A percentile compares a stretch with the other conserved stretches of the same genome.
phyloP scores from a whole-genome alignment of 371 early-diverging fungal species.

The Mucor mucedo region DNA sequence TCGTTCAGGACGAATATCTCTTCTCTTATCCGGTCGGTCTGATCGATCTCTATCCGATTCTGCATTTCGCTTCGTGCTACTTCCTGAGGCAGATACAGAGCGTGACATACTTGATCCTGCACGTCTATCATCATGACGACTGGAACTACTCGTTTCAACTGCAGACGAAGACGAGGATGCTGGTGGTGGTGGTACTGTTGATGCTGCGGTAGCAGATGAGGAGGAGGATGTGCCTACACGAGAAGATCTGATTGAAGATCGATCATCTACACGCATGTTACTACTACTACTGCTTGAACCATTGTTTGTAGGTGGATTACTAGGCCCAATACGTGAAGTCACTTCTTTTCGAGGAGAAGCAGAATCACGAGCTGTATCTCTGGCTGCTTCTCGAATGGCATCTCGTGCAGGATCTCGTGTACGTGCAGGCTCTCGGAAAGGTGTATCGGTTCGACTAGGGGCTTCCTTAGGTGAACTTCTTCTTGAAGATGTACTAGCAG shows the following conservation, averaged over 20 bases:
- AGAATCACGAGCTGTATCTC: conserved; percentile 23
- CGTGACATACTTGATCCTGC: neutral
- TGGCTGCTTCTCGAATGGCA: conserved; percentile 24
- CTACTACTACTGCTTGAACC: conserved; percentile 1
- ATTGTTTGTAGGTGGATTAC: neutral
- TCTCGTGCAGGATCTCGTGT: conserved; percentile 19
- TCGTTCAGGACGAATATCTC: conserved; percentile 4
- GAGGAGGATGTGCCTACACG: neutral
- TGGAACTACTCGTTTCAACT: neutral
- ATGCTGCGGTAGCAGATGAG: no score
- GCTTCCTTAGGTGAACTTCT: conserved; percentile 18
- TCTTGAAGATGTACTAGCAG: conserved; percentile 7
- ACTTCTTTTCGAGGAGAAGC: conserved; percentile 9
- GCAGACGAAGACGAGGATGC: neutral
- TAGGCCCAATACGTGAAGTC: neutral
- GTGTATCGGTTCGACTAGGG: conserved; percentile 5
- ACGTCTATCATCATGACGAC: neutral
- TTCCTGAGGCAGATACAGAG: neutral
- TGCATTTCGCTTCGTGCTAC: neutral
- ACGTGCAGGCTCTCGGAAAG: conserved; percentile 8
- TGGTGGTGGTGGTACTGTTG: no score
- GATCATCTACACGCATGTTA: conserved; percentile 1
- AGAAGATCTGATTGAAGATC: neutral
- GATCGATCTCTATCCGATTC: neutral
- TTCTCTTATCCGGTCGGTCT: conserved; percentile 22